Evolutionary conservation across 805 yeast genomes (phyloP), one percentile per base, ranked within the genome.

Genomic region (Candida suzukii): DNA sequence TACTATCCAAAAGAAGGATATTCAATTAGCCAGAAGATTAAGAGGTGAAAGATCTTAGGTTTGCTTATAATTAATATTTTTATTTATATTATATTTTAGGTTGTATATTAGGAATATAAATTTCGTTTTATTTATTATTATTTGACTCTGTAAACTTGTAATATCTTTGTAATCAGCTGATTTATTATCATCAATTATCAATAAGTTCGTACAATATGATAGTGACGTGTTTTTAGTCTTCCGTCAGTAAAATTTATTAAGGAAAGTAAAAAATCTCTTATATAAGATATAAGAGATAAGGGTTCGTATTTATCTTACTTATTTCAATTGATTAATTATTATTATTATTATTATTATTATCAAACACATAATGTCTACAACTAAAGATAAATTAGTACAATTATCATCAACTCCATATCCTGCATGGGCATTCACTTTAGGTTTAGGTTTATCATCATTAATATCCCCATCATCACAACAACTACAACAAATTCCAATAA

Each of bases 1-100:
- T 57, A 91, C 99, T 52, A 88, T 91, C 63, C 96, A 88, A 78
- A 91, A 88, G 87, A 90, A 90, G 74, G 99, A 91, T 70, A 87
- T 91, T 67, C 96, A 90, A 66, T 78, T 91, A 64, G 99, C 98
- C 54, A 85, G 97, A 76, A 85, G 98, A 76, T 80, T 91, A 67
- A 83, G 97, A 74, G 98, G 97, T 70, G 95, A 85, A 75, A 83
- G 93, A 82, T 78, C 91, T 54, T 85, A 79, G 64, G 46, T 49
- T 18, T 31, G 7, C 13, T 19, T 19, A 13, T 18, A 31, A 7
- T 31, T 31, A 31, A 31, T 19, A 6, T 31, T 6, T 9, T 18
- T 21, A 33, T 31, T 22, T 31, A 31, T 31, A 21, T 14, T 22
- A 10, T 33, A 33, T 19, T 20, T 33, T 12, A 31, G 7, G 35